A percentile compares a stretch with the other conserved stretches of the same genome.
Conservation (phyloP, 441 rosid genomes). For the Melastoma candidum region DNA sequence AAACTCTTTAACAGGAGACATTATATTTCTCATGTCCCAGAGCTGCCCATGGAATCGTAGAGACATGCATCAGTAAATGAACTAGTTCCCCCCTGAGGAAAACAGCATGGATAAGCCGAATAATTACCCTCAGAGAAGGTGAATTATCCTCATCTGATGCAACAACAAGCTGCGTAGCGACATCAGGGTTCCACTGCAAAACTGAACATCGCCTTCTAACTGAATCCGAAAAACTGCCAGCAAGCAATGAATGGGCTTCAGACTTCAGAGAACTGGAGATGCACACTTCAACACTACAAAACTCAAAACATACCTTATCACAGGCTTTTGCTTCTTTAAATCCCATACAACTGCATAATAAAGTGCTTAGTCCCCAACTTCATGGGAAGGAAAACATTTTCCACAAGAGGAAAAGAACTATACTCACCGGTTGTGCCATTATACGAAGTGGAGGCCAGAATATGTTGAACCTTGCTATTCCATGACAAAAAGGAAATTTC, state of each 20-base stretch:
- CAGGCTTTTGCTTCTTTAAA: conserved; percentile 93
- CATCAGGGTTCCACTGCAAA: conserved; percentile 99
- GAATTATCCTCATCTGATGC: conserved; percentile 95
- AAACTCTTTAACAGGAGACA: conserved; percentile 86
- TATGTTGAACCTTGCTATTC: conserved; percentile 92
- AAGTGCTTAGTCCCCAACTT: conserved; percentile 4
- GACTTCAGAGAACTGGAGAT: conserved; percentile 6
- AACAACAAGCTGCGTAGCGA: conserved; percentile 94
- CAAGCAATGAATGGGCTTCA: background rate
- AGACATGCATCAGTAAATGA: conserved; percentile 6
- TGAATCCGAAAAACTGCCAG: conserved; percentile 81
- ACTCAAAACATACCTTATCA: conserved; percentile 53
- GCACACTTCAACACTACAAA: background rate
- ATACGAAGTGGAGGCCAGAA: conserved; percentile 87
- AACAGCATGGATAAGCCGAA: conserved; percentile 11
- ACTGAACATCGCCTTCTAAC: conserved; percentile 88
- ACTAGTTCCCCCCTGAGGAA: background rate
- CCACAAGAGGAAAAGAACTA: conserved; percentile 2
- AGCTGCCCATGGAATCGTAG: conserved; percentile 44
- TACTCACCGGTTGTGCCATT: conserved; percentile 94
- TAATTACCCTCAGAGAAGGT: conserved; percentile 68
- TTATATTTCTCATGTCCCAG: conserved; percentile 93
- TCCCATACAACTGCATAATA: conserved; percentile 84
- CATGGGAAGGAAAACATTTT: background rate
- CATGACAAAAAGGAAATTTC: conserved; percentile 96